Percentiles rank a stretch among this genome's conserved stretches.
Evolutionary conservation across 2,329 filamentous ascomycete species (phyloP).

Genomic region (Aspergillus sp.): DNA sequence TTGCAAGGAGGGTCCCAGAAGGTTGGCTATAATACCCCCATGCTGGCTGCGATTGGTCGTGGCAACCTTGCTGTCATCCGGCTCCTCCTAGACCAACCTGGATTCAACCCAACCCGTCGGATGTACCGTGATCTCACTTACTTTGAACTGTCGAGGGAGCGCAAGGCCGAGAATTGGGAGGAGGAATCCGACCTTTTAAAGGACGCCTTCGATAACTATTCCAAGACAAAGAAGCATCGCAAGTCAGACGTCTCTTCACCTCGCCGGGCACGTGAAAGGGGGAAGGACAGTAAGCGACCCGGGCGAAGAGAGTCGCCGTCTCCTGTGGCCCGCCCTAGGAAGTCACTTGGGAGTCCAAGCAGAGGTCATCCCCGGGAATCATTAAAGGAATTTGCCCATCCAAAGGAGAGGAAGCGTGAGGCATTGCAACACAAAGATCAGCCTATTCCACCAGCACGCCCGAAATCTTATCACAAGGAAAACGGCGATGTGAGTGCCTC

Average conservation of each 20-base stretch:
- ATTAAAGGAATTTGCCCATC: constrained; percentile 14
- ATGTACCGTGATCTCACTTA: constrained; percentile 71
- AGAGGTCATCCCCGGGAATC: constrained; percentile 15
- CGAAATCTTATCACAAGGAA: constrained; percentile 17
- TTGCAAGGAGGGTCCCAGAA: constrained; percentile 44
- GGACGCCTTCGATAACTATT: constrained; percentile 41
- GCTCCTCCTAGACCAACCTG: constrained; percentile 63
- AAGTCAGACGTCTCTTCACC: constrained; percentile 30
- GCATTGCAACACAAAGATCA: constrained; percentile 17
- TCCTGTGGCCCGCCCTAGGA: constrained; percentile 25
- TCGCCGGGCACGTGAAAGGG: constrained; percentile 29
- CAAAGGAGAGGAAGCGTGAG: constrained; percentile 22
- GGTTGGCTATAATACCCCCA: constrained; percentile 74
- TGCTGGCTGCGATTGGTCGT: constrained; percentile 87
- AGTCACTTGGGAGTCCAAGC: constrained; percentile 22
- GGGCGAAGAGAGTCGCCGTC: constrained; percentile 31
- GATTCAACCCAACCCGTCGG: constrained; percentile 71
- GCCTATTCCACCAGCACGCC: constrained; percentile 10
- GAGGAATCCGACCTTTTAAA: constrained; percentile 77
- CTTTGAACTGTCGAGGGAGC: constrained; percentile 72
- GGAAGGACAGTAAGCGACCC: constrained; percentile 28
- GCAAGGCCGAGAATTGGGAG: constrained; percentile 80
- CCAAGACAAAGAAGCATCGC: constrained; percentile 21
- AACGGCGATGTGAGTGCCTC: constrained; percentile 17
- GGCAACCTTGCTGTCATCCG: constrained; percentile 76